A percentile compares a stretch with the other conserved stretches of the same genome.
Evolutionary conservation across 495 filamentous ascomycete genomes (phyloP).

Genomic region (Pseudevernia furfuracea): DNA sequence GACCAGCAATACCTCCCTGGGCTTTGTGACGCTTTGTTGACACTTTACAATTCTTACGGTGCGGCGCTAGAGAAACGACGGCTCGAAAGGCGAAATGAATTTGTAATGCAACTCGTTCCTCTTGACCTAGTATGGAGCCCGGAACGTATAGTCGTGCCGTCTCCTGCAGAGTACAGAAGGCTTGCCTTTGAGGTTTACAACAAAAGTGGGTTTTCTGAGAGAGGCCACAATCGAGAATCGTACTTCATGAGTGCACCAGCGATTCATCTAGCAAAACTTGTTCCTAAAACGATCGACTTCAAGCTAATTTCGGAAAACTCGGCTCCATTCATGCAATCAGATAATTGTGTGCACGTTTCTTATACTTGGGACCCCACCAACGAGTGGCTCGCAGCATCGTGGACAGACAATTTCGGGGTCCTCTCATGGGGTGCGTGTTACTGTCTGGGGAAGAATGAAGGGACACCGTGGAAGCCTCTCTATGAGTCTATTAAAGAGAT

Average conservation of each 20-base stretch:
- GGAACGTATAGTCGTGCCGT: slow-evolving; percentile 56
- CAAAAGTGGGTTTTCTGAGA: slow-evolving; percentile 58
- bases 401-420: slow-evolving; percentile 77
- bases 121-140: slow-evolving; percentile 60
- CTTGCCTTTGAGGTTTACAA: slow-evolving; percentile 83
- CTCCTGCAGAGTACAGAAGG: slow-evolving; percentile 55
- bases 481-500: slow-evolving; percentile 67
- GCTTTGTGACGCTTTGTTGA: slow-evolving; percentile 70
- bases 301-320: slow-evolving; percentile 59
- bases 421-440: slow-evolving; percentile 74
- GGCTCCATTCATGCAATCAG: slow-evolving; percentile 71
- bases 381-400: slow-evolving; percentile 83
- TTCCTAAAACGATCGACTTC: slow-evolving; percentile 72
- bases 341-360: slow-evolving; percentile 76
- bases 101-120: slow-evolving; percentile 79
- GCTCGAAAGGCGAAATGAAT: slow-evolving; percentile 47
- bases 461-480: slow-evolving; percentile 44
- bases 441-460: slow-evolving; percentile 58
- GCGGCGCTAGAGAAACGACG: slow-evolving; percentile 45
- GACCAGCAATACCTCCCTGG: slow-evolving; percentile 58
- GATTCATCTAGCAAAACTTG: slow-evolving; percentile 62
- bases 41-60: slow-evolving; percentile 63
- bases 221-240: slow-evolving; percentile 29
- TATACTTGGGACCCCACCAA: slow-evolving; percentile 76
- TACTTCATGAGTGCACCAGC: slow-evolving; percentile 50